Base-by-base conservation (phyloP, 495 filamentous ascomycete species). In the Aspergillus affinis region DNA sequence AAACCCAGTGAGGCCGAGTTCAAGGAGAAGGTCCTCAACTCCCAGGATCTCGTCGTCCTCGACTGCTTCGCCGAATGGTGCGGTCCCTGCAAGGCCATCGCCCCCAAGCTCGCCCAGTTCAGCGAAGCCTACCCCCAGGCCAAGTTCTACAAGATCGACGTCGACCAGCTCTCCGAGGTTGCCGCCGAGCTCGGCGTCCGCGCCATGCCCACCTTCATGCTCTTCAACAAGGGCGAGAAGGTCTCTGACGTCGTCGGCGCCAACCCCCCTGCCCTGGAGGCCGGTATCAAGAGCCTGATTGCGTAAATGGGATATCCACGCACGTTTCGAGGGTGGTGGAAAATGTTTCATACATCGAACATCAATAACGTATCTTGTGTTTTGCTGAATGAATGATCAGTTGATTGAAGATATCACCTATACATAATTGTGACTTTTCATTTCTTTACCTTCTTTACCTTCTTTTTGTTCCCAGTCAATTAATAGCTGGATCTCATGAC, bases 41-140 rank as follows among this genome's bases (percentile, higher is more conserved):
- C 69, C 58, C 50, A 55, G 48, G 80, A 80, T 15, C 72, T 90
- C 63, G 81, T 96, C 63, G 78, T 97, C 64, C 70, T 97, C 73
- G 93, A 98, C 81, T 92, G 85, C 78, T 90, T 88, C 72, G 93
- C 93, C 48, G 83, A 77, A 41, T 98, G 93, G 93, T 98, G 93
- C 82, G 93, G 92, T 45, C 93, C 93, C 54, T 98, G 93, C 87
- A 97, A 91, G 81, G 80, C 83, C 63, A 91, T 98, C 67, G 83
- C 92, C 21, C 93, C 93, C 32, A 68, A 81, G 26, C 69, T 97
- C 57, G 83, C 84, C 60, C 80, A 85, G 83, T 86, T 75, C 72
- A 82, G 84, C 69, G 65, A 85, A 32, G 62, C 69, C 19, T 80
- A 81, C 75, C 50, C 80, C 59, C 65, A 75, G 55, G 82, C 86